Base-by-base conservation (phyloP, 2,329 filamentous ascomycete species). In the Fusarium albosuccineum region DNA sequence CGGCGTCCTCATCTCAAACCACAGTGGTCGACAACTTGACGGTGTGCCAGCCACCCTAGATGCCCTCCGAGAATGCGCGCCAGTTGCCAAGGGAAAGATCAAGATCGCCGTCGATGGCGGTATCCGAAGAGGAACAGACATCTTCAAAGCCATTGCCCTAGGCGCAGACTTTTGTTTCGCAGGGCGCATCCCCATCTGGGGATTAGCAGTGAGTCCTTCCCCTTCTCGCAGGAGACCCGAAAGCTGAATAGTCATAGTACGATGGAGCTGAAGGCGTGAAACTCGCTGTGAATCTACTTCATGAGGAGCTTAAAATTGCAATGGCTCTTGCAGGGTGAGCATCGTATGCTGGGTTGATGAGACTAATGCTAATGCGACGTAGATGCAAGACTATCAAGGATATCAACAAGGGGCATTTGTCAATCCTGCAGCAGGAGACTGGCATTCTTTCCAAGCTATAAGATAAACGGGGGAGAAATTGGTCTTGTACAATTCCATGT, bases 11-110 rank as follows among this genome's bases (percentile, higher is more conserved):
- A 49, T 49, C 45, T 49, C 45, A 14, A 49, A 49, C 45, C 45
- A 49, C 9, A 30, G 45, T 22, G 50, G 17, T 13, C 29, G 50
- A 45, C 51, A 16, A 37, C 50, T 27, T 17, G 53, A 39, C 87
- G 46, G 46, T 6, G 46, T 49, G 2, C 46, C 46, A 36, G 33
- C 30, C 0, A 49, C 46, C 26, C 46, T 37, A 13, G 33, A 49
- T 17, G 46, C 46, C 33, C 46, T 37, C 17, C 46, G 46, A n/a
- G 46, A 49, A 2, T 49, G 46, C 3, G 46, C 33, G 3, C 46
- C 46, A 3, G 46, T 49, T 2, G 46, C 46, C 33, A 49, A 49
- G 33, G 46, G 46, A 8, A 49, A 49, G 46, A 37, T 49, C 13
- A 37, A 49, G 30, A 49, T 49, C 8, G 46, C 46, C 8, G 46